Evolutionary conservation across 148 eudicot species (phyloP).

Genomic region (Persicaria tinctoria): DNA sequence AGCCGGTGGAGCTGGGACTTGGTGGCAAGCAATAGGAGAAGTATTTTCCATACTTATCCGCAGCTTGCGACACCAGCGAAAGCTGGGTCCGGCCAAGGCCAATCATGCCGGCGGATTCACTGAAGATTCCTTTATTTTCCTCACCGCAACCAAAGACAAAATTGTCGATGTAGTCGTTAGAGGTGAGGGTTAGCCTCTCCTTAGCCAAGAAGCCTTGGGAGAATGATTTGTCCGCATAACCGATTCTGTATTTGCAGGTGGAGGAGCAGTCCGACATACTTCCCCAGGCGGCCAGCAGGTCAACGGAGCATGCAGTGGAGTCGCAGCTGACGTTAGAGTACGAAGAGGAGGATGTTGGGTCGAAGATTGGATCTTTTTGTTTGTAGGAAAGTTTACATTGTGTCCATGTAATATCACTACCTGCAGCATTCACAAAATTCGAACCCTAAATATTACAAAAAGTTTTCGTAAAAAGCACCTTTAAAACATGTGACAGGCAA

Average conservation of each 20-base stretch:
- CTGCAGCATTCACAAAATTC: neutral
- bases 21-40: too few relatives aligned
- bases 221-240: too few relatives aligned
- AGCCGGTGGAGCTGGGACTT: too few relatives aligned
- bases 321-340: conserved; percentile 46
- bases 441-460: neutral
- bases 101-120: too few relatives aligned
- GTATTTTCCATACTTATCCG: too few relatives aligned
- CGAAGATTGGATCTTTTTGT: conserved; percentile 43
- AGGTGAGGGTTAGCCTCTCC: neutral
- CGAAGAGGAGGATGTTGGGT: conserved; percentile 38
- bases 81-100: too few relatives aligned
- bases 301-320: conserved; percentile 10
- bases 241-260: conserved; percentile 15
- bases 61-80: too few relatives aligned
- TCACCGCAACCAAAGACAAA: conserved; percentile 20
- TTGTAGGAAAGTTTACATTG: conserved; percentile 37
- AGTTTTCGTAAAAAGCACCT: too few relatives aligned
- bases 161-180: neutral
- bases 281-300: too few relatives aligned
- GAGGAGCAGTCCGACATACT: conserved; percentile 17
- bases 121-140: neutral
- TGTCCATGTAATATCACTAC: conserved; percentile 38
- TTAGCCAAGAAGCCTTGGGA: conserved; percentile 21
- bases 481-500: neutral